These are phyloP conservation scores for Fusarium duplospermum DNA, from an alignment of 2,329 filamentous ascomycete genomes.

Conservation along the genomic window DNA sequence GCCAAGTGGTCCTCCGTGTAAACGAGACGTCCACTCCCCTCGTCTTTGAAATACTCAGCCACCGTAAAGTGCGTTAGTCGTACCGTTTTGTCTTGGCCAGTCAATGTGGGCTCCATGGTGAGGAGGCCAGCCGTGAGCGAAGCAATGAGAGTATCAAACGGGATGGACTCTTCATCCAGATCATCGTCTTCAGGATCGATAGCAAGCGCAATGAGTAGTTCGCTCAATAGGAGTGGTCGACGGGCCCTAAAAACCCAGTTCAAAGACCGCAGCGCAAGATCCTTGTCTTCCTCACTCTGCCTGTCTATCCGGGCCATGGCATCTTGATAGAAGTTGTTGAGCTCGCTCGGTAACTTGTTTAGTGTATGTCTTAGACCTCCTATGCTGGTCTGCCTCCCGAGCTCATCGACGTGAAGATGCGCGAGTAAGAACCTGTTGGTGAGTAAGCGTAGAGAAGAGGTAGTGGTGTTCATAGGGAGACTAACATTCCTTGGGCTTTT, in stretches of 20 bases:
- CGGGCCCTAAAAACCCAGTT: not conserved
- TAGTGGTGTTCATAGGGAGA: not conserved
- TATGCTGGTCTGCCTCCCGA: not conserved
- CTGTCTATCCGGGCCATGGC: not conserved
- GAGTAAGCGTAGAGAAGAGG: not conserved
- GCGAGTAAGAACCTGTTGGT: not conserved
- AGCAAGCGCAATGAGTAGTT: not conserved
- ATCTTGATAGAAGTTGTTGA: not conserved
- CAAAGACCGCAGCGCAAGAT: not conserved
- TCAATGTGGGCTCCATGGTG: not conserved
- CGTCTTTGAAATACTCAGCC: not conserved
- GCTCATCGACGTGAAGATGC: not conserved
- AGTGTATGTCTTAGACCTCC: not conserved
- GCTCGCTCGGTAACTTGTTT: not conserved
- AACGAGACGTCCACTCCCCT: not conserved
- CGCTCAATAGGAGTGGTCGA: not conserved
- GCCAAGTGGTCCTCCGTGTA: not conserved
- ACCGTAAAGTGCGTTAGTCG: not conserved
- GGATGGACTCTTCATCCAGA: not conserved
- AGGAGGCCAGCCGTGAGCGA: not conserved
- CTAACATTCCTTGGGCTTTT: not conserved
- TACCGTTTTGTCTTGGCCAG: not conserved
- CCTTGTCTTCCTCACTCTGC: not conserved
- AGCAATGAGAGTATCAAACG: not conserved
- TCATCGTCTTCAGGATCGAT: not conserved